A percentile compares a stretch with the other conserved stretches of the same genome.
Conservation (phyloP, 2,329 filamentous ascomycete species). For the Emydomyces testavorans region DNA sequence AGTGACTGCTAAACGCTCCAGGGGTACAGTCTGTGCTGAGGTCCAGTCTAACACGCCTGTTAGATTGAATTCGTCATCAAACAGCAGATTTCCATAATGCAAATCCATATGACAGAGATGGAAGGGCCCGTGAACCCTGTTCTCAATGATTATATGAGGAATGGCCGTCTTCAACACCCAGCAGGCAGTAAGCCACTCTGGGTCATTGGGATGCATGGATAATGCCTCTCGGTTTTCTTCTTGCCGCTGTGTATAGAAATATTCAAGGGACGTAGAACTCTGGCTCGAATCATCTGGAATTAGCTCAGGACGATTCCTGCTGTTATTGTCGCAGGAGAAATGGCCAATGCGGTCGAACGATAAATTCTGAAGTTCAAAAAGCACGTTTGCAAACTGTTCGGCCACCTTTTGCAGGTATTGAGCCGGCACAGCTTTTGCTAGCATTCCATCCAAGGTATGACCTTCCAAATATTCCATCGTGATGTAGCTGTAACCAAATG, state of each 20-base stretch:
- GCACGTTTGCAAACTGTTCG: constrained; percentile 9
- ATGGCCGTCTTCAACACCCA: constrained; percentile 8
- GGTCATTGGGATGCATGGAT: neutral
- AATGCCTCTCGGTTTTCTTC: constrained; percentile 4
- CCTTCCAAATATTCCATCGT: constrained; percentile 7
- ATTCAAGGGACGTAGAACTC: constrained; percentile 6
- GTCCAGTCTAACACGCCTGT: constrained; percentile 31
- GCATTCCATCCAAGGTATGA: neutral
- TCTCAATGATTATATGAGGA: constrained; percentile 1
- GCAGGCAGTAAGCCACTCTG: constrained; percentile 11
- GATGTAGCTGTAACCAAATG: constrained; percentile 11
- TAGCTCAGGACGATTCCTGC: neutral
- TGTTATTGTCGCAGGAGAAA: neutral
- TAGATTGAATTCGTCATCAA: constrained; percentile 34
- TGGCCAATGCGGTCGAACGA: constrained; percentile 8
- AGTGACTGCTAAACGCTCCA: constrained; percentile 29
- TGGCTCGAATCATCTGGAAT: neutral
- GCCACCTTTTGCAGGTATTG: constrained; percentile 7
- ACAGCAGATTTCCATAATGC: constrained; percentile 34
- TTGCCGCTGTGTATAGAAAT: constrained; percentile 4
- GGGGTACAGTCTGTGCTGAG: constrained; percentile 25
- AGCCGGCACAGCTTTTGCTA: constrained; percentile 1
- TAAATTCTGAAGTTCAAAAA: constrained; percentile 10
- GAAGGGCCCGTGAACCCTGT: constrained; percentile 25
- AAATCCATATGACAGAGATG: constrained; percentile 28